phyloP scores from a whole-genome alignment of 2,329 filamentous ascomycete species.

The Rutstroemia sp. region DNA sequence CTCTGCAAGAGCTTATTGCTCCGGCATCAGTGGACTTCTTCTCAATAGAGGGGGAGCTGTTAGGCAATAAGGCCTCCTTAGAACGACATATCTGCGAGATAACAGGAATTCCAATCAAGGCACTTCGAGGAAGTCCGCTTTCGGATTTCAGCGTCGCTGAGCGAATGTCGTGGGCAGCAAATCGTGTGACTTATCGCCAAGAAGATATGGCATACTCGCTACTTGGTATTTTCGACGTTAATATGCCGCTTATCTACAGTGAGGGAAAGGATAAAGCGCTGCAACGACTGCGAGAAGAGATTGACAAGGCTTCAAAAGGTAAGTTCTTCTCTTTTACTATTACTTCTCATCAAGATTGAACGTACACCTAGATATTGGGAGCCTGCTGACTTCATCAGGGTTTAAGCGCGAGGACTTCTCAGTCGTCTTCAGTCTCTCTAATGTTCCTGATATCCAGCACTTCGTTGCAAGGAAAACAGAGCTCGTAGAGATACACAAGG shows the following conservation, averaged over 20 bases:
- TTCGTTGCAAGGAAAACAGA: no score
- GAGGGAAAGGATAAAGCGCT: conserved; percentile 22
- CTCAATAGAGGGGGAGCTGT: conserved; percentile 4
- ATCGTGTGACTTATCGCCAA: conserved; percentile 29
- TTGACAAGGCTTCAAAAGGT: conserved; percentile 15
- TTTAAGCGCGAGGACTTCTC: no score
- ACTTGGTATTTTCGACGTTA: conserved; percentile 37
- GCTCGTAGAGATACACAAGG: no score
- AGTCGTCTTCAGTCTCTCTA: no score
- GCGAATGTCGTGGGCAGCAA: conserved; percentile 29
- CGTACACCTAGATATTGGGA: no score
- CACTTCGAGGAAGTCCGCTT: conserved; percentile 11
- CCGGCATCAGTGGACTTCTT: conserved; percentile 17
- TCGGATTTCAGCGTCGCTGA: conserved; percentile 26
- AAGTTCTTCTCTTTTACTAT: no score
- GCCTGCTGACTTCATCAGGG: no score
- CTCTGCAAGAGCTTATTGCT: conserved; percentile 3
- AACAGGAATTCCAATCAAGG: conserved; percentile 9
- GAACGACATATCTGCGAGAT: conserved; percentile 11
- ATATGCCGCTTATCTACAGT: conserved; percentile 29
- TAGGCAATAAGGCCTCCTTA: conserved; percentile 13
- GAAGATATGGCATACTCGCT: conserved; percentile 26
- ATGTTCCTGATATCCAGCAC: no score
- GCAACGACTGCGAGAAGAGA: conserved; percentile 29
- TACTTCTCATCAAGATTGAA: no score